Conservation (phyloP, 108 stramenopile genomes). For the Ochromonas danica region DNA sequence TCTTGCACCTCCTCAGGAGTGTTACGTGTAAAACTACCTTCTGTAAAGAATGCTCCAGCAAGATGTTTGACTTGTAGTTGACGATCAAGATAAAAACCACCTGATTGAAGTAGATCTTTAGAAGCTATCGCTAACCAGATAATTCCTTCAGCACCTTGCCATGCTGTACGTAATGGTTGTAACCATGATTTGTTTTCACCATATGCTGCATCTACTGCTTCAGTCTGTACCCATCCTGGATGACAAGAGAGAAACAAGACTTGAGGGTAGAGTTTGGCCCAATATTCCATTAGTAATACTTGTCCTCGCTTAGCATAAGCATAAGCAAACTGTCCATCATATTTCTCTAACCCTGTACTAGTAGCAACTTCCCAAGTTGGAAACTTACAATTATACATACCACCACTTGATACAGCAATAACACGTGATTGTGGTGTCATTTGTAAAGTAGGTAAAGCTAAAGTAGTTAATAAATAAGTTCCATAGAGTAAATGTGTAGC, state of each 20-base stretch:
- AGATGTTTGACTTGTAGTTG: constrained; percentile 72
- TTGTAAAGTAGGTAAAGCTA: constrained; percentile 65
- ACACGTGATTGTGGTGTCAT: constrained; percentile 58
- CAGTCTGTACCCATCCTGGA: constrained; percentile 72
- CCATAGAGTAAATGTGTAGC: constrained; percentile 75
- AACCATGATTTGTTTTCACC: constrained; percentile 72
- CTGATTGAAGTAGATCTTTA: constrained; percentile 59
- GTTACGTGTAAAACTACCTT: constrained; percentile 77
- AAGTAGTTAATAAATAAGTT: constrained; percentile 70
- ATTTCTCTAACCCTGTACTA: constrained; percentile 47
- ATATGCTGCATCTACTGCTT: constrained; percentile 76
- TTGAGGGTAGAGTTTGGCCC: constrained; percentile 3
- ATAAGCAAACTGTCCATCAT: constrained; percentile 77
- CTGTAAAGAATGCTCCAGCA: constrained; percentile 72
- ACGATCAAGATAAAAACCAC: constrained; percentile 83
- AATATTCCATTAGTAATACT: constrained; percentile 75
- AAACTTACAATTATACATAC: constrained; percentile 84
- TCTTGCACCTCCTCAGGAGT: constrained; percentile 65
- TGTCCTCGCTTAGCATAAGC: constrained; percentile 87
- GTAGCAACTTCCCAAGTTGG: constrained; percentile 73
- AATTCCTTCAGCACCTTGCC: constrained; percentile 90
- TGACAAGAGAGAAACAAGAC: constrained; percentile 44
- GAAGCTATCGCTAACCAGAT: constrained; percentile 66
- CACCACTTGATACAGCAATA: constrained; percentile 67
- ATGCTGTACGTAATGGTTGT: constrained; percentile 73